Conservation (phyloP, 495 filamentous ascomycete genomes). For the Aspergillus incahuasiensis region DNA sequence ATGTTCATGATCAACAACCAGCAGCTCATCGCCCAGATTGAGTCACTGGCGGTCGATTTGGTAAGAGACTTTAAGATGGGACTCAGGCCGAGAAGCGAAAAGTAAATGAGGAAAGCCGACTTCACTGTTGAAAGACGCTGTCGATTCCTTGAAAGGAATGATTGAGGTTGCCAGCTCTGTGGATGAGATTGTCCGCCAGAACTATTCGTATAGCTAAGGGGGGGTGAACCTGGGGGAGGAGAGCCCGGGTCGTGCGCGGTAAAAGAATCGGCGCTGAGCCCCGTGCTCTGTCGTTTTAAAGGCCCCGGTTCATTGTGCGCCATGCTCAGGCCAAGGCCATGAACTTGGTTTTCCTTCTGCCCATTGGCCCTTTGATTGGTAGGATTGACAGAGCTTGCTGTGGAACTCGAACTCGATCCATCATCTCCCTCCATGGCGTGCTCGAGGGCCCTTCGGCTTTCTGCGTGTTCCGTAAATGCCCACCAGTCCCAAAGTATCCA, state of each 20-base stretch:
- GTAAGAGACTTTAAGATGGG: constrained; percentile 95
- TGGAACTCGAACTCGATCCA: constrained; percentile 43
- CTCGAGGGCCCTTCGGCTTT: constrained; percentile 28
- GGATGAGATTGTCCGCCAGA: constrained; percentile 2
- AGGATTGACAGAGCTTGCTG: constrained; percentile 35
- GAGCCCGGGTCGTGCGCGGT: constrained; percentile 18
- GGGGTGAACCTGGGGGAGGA: constrained; percentile 8
- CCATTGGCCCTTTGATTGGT: constrained; percentile 20
- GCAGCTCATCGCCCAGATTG: constrained; percentile 93
- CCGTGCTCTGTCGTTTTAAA: constrained; percentile 18
- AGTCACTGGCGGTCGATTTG: constrained; percentile 80
- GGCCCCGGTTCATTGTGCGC: constrained; percentile 19
- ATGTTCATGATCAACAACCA: constrained; percentile 94
- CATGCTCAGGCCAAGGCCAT: constrained; percentile 48
- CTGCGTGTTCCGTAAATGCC: constrained; percentile 60
- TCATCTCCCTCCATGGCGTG: constrained; percentile 41
- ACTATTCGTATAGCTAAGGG: constrained; percentile 8
- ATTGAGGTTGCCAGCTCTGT: constrained; percentile 17
- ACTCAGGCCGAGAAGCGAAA: constrained; percentile 79
- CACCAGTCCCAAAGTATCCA: constrained; percentile 91
- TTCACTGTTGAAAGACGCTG: constrained; percentile 72
- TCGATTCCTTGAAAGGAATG: constrained; percentile 56
- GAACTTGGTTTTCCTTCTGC: constrained; percentile 30
- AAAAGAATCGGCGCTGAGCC: constrained; percentile 11
- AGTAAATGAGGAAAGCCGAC: constrained; percentile 91